Percentiles rank a stretch among this genome's conserved stretches.
phyloP scores from a whole-genome alignment of 164 flowering plant genomes.

The Euptelea pleiosperma region DNA sequence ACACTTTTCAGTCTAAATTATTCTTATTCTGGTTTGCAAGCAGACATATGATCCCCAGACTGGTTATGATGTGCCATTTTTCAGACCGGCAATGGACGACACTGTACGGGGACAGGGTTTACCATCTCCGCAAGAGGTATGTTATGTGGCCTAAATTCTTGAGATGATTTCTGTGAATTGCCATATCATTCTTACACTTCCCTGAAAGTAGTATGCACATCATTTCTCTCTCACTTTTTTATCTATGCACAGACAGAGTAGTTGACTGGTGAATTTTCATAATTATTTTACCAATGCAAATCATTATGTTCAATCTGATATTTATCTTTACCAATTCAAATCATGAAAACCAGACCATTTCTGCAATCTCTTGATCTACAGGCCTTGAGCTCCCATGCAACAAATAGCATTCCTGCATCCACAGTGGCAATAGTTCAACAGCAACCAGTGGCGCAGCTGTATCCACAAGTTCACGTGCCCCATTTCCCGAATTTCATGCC shows the following conservation, averaged over 20 bases:
- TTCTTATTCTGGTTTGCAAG: slow-evolving; percentile 2
- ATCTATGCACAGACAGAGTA: no score
- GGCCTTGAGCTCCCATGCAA: slow-evolving; percentile 54
- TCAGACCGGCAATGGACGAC: slow-evolving; percentile 70
- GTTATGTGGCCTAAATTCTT: background rate
- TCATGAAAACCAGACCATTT: no score
- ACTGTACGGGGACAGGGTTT: slow-evolving; percentile 53
- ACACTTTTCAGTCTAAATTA: background rate
- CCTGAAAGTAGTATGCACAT: no score
- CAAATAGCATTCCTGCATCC: slow-evolving; percentile 56
- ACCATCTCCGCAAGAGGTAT: slow-evolving; percentile 78
- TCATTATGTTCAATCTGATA: no score
- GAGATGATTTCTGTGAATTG: background rate
- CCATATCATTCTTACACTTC: background rate
- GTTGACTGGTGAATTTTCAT: no score
- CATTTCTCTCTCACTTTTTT: no score
- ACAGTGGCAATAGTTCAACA: slow-evolving; percentile 69
- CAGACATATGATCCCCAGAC: slow-evolving; percentile 79
- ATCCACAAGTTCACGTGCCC: slow-evolving; percentile 85
- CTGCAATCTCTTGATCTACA: slow-evolving; percentile 20
- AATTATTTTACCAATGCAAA: no score
- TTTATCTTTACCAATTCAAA: no score
- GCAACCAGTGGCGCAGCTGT: slow-evolving; percentile 69
- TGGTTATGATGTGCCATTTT: slow-evolving; percentile 70
- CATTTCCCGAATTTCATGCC: slow-evolving; percentile 79